Conservation (phyloP, 1,139 yeast genomes). For the Nakaseomyces glabratus region DNA sequence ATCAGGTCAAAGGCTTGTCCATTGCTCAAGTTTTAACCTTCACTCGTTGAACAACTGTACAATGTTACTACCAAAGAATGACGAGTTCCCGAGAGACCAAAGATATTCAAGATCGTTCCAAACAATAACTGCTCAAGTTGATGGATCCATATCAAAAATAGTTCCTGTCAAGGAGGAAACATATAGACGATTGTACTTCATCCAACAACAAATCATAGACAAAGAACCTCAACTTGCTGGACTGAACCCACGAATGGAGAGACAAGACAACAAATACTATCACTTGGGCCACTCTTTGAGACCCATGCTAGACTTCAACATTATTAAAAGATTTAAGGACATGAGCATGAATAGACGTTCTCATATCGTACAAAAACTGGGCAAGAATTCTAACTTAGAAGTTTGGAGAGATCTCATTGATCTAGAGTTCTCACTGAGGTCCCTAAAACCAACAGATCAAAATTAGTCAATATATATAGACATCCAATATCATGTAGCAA, state of each 20-base stretch:
- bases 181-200: constrained; percentile 71
- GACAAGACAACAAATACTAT: constrained; percentile 41
- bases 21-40: constrained; percentile 61
- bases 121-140: constrained; percentile 60
- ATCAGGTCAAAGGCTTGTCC: constrained; percentile 69
- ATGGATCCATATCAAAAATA: constrained; percentile 73
- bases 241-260: constrained; percentile 66
- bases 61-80: constrained; percentile 42
- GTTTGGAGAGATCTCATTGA: constrained; percentile 62
- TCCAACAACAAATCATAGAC: constrained; percentile 82
- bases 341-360: constrained; percentile 51
- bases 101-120: constrained; percentile 35
- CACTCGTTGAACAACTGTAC: constrained; percentile 56
- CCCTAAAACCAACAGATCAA: too few relatives aligned
- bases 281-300: constrained; percentile 31
- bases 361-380: constrained; percentile 46
- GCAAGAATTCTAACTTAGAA: constrained; percentile 48
- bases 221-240: constrained; percentile 57
- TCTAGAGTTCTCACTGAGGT: constrained; percentile 34
- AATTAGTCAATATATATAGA: too few relatives aligned
- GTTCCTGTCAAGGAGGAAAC: constrained; percentile 65
- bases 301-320: constrained; percentile 54
- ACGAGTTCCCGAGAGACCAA: constrained; percentile 24
- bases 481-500: too few relatives aligned
- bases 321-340: constrained; percentile 44